Conservation (phyloP, 495 filamentous ascomycete species). For the Penicillium cinerascens region DNA sequence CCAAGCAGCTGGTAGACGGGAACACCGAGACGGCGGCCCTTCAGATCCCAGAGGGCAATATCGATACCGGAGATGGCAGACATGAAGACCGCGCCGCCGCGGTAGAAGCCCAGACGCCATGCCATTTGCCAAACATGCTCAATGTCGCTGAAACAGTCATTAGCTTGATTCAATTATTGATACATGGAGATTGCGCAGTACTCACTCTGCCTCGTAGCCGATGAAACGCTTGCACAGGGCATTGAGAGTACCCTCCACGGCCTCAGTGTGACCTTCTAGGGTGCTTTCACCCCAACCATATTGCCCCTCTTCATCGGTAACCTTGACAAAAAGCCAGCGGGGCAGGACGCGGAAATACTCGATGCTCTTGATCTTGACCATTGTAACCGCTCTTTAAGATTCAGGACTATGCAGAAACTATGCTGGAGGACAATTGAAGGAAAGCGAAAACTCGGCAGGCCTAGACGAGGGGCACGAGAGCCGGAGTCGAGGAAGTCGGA, state of each 20-base stretch:
- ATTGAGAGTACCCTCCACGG: constrained; percentile 71
- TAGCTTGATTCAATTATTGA: neutral
- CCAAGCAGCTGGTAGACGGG: constrained; percentile 71
- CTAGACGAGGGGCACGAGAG: neutral
- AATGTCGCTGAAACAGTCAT: constrained; percentile 55
- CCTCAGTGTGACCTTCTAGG: constrained; percentile 71
- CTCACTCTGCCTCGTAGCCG: constrained; percentile 71
- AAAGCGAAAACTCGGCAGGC: neutral
- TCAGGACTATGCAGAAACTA: neutral
- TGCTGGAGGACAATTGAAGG: neutral
- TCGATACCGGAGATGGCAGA: constrained; percentile 73
- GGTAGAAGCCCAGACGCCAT: constrained; percentile 70
- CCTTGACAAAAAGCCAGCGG: constrained; percentile 77
- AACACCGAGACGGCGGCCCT: constrained; percentile 55
- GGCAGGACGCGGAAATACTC: constrained; percentile 74
- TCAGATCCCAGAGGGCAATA: constrained; percentile 78
- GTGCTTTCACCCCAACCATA: constrained; percentile 79
- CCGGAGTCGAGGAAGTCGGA: constrained; percentile 1
- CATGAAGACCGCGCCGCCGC: constrained; percentile 79
- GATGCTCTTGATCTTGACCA: constrained; percentile 65
- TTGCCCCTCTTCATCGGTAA: constrained; percentile 59
- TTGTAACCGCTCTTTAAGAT: constrained; percentile 21
- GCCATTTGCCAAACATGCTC: constrained; percentile 77
- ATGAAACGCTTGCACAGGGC: constrained; percentile 59
- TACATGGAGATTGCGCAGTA: neutral